Percentiles rank a stretch among this genome's conserved stretches.
Evolutionary conservation across 2,329 filamentous ascomycete genomes (phyloP).

Genomic region (Talaromyces sp.): DNA sequence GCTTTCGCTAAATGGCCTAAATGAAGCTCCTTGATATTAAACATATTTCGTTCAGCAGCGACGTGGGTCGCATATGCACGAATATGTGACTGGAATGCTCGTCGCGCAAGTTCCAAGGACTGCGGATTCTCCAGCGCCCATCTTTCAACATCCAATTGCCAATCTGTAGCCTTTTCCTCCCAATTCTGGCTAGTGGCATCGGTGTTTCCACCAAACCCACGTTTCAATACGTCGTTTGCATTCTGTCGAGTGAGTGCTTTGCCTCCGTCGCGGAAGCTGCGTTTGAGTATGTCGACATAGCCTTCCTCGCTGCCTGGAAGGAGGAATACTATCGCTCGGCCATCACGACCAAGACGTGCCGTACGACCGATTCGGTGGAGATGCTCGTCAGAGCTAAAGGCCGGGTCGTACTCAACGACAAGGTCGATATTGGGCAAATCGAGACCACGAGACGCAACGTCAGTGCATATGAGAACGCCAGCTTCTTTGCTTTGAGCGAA

Average conservation of each 20-base stretch:
- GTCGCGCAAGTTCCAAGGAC: slow-evolving; percentile 74
- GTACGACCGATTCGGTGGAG: slow-evolving; percentile 93
- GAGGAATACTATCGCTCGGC: slow-evolving; percentile 83
- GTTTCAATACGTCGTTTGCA: slow-evolving; percentile 64
- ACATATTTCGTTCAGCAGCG: slow-evolving; percentile 76
- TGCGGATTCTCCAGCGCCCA: slow-evolving; percentile 63
- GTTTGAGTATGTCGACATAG: slow-evolving; percentile 75
- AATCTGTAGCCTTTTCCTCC: slow-evolving; percentile 65
- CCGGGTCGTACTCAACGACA: slow-evolving; percentile 93
- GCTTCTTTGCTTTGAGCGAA: slow-evolving; percentile 73
- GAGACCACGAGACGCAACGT: slow-evolving; percentile 91
- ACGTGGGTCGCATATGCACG: slow-evolving; percentile 93
- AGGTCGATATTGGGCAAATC: slow-evolving; percentile 94
- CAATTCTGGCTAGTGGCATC: slow-evolving; percentile 51
- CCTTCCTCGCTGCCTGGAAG: slow-evolving; percentile 88
- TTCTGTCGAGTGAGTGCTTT: slow-evolving; percentile 61
- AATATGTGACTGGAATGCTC: slow-evolving; percentile 87
- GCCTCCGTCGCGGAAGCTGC: slow-evolving; percentile 63
- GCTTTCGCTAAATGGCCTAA: slow-evolving; percentile 91
- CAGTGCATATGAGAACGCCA: slow-evolving; percentile 84
- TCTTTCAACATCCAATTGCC: slow-evolving; percentile 63
- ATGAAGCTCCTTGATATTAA: slow-evolving; percentile 88
- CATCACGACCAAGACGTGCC: slow-evolving; percentile 83
- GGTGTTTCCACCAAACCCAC: slow-evolving; percentile 55
- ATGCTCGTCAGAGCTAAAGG: slow-evolving; percentile 90